Percentiles rank a stretch among this genome's conserved stretches.
Evolutionary conservation across 345 rosid species (phyloP).

Genomic region (Physaria fendleri): DNA sequence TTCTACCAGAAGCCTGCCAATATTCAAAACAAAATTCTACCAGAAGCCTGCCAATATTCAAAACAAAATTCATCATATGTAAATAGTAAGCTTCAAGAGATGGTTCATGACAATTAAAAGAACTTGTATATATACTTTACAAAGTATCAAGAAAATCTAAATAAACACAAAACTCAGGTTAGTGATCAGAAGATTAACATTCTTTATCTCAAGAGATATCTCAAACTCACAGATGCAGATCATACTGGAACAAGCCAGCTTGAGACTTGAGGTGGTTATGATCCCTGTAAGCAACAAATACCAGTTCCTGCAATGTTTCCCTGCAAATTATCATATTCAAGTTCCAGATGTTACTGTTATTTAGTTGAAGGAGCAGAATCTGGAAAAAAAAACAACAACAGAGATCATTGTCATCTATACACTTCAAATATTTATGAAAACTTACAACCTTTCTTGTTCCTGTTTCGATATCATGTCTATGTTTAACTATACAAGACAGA

Average conservation of each 20-base stretch:
- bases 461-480: background rate
- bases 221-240: background rate
- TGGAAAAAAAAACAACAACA: background rate
- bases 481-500: conserved; percentile 10
- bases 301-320: background rate
- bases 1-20: conserved; percentile 15
- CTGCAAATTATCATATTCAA: background rate
- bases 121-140: conserved; percentile 10
- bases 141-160: background rate
- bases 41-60: conserved; percentile 18
- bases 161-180: background rate
- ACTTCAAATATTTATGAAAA: conserved; percentile 4
- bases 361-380: background rate
- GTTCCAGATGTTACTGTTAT: background rate
- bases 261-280: background rate
- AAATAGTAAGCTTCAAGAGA: conserved; percentile 14
- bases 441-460: conserved; percentile 9
- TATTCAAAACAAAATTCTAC: conserved; percentile 19
- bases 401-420: conserved; percentile 10
- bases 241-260: background rate
- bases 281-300: background rate
- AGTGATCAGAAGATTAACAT: background rate
- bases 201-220: background rate
- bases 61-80: conserved; percentile 14
- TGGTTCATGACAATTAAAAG: background rate